These are phyloP conservation scores for Boletus coccyginus DNA, from an alignment of 768 basidiomycete species.

Conservation along the genomic window DNA sequence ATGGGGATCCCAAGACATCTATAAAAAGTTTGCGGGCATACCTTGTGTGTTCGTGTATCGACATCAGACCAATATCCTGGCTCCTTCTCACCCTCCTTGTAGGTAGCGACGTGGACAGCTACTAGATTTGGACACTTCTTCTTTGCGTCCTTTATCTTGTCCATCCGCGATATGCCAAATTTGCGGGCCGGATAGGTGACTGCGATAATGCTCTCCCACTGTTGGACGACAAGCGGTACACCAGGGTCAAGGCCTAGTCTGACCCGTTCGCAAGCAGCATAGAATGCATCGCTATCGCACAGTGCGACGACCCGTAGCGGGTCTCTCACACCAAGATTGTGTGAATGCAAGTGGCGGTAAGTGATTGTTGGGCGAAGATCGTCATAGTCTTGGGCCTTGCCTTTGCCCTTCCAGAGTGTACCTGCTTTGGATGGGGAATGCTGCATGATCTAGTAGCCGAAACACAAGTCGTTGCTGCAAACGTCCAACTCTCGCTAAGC, in stretches of 20 bases:
- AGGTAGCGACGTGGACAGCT: constrained; percentile 93
- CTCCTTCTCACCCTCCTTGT: constrained; percentile 80
- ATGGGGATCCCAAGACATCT: not conserved
- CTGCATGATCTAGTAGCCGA: no score
- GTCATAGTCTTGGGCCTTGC: constrained; percentile 48
- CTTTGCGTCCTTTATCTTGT: constrained; percentile 76
- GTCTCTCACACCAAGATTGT: constrained; percentile 66
- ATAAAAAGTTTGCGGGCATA: constrained; percentile 26
- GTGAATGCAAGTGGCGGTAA: constrained; percentile 72
- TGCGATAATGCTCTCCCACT: constrained; percentile 89
- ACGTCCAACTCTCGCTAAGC: no score
- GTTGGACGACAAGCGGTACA: constrained; percentile 76
- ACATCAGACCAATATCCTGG: constrained; percentile 93
- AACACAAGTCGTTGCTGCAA: no score
- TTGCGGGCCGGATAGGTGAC: constrained; percentile 94
- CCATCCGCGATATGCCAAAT: constrained; percentile 92
- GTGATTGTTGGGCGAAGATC: constrained; percentile 70
- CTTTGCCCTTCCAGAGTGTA: constrained; percentile 54
- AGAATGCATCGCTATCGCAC: constrained; percentile 88
- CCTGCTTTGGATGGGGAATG: constrained; percentile 23
- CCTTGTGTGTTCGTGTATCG: constrained; percentile 90
- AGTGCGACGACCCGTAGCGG: constrained; percentile 84
- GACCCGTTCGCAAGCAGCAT: constrained; percentile 82
- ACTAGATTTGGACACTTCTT: constrained; percentile 81
- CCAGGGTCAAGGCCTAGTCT: constrained; percentile 63